These are phyloP conservation scores for Panicum hallii DNA, from an alignment of 202 grass and related monocot genomes.

Conservation along the genomic window DNA sequence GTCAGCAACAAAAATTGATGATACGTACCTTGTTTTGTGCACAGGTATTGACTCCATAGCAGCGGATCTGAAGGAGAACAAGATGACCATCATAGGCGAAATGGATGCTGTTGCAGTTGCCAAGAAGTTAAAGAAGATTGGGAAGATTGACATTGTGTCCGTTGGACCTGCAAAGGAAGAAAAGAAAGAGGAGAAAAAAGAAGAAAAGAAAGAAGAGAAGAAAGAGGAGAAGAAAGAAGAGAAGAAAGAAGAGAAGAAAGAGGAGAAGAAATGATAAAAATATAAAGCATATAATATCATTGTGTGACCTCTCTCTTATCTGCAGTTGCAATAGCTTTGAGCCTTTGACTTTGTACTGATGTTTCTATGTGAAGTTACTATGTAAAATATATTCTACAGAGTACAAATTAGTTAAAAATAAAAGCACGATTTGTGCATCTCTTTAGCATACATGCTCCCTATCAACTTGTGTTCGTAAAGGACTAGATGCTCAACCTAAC, in stretches of 20 bases:
- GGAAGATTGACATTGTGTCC: constrained; percentile 70
- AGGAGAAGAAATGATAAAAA: constrained; percentile 61
- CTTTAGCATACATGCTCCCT: constrained; percentile 26
- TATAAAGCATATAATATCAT: constrained; percentile 27
- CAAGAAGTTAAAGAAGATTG: constrained; percentile 78
- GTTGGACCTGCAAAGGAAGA: constrained; percentile 83
- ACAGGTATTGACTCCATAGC: constrained; percentile 81
- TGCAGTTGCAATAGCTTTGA: constrained; percentile 40
- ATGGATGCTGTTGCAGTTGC: constrained; percentile 79
- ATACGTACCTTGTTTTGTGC: constrained; percentile 34
- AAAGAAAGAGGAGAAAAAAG: constrained; percentile 74
- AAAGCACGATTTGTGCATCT: not conserved
- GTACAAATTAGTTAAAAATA: constrained; percentile 35
- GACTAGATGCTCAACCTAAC: constrained; percentile 15
- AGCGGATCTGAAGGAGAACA: constrained; percentile 77
- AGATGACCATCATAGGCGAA: constrained; percentile 77
- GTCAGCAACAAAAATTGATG: constrained; percentile 29
- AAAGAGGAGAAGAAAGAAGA: constrained; percentile 80
- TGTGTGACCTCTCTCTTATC: not conserved
- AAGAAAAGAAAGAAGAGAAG: constrained; percentile 84
- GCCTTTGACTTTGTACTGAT: constrained; percentile 25
- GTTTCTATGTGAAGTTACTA: constrained; percentile 34
- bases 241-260: constrained; percentile 69
- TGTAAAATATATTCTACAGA: constrained; percentile 16
- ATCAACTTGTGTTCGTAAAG: constrained; percentile 31